These are phyloP conservation scores for Metschnikowia baotianmanensis DNA, from an alignment of 805 yeast species.

Conservation along the genomic window DNA sequence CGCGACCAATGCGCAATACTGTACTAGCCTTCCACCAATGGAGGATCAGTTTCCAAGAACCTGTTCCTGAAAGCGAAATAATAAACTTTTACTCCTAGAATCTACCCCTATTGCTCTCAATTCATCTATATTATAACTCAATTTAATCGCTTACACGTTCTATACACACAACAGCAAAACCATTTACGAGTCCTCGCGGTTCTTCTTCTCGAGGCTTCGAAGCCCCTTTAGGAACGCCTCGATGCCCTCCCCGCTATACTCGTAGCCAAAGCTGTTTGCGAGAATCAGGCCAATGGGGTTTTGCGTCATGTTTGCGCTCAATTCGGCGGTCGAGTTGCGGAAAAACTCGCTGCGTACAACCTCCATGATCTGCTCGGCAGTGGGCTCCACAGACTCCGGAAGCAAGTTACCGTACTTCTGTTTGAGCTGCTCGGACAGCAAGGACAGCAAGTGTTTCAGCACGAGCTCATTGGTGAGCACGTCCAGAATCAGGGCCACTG, in stretches of 20 bases:
- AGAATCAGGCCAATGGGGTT: constrained; percentile 49
- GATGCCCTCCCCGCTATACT: constrained; percentile 55
- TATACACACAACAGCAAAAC: not conserved
- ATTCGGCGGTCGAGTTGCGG: constrained; percentile 38
- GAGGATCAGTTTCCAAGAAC: no score
- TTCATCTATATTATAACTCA: no score
- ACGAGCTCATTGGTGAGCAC: constrained; percentile 32
- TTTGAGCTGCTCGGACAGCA: constrained; percentile 29
- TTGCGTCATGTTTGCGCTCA: constrained; percentile 40
- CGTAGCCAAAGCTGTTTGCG: constrained; percentile 47
- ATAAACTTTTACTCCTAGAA: no score
- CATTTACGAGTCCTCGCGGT: not conserved
- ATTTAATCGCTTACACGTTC: not conserved
- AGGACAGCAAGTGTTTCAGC: constrained; percentile 29
- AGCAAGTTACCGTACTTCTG: constrained; percentile 32
- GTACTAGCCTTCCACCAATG: no score
- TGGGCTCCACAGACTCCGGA: constrained; percentile 41
- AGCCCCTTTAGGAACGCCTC: constrained; percentile 47
- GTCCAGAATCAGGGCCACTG: constrained; percentile 23
- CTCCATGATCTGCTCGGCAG: constrained; percentile 37
- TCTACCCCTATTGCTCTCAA: no score
- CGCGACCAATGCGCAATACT: no score
- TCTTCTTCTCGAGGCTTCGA: constrained; percentile 22
- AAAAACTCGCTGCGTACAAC: constrained; percentile 51
- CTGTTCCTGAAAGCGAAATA: no score